phyloP scores from a whole-genome alignment of 257 asterid species.

The Scutellaria barbata region DNA sequence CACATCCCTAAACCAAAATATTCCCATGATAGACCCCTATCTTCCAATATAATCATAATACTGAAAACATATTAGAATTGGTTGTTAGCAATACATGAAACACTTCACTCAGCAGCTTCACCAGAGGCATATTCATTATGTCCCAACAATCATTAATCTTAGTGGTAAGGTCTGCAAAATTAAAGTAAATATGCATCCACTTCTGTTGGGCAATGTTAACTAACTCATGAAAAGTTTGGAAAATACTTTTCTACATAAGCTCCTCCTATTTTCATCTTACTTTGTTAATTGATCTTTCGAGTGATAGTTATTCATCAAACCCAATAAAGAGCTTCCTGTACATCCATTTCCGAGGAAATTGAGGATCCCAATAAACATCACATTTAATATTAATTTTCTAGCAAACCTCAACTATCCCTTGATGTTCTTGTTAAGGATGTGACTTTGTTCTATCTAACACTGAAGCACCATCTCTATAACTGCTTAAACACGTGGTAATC shows the following conservation, averaged over 20 bases:
- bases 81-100: too few species aligned
- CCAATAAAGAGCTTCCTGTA: neutral
- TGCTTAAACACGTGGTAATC: constrained; percentile 17
- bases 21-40: too few species aligned
- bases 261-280: neutral
- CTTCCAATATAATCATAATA: too few species aligned
- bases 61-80: too few species aligned
- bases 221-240: constrained; percentile 7
- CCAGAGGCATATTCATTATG: too few species aligned
- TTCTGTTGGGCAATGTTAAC: neutral
- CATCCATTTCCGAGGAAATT: neutral
- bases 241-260: neutral
- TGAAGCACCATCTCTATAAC: constrained; percentile 18
- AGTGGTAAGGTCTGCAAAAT: too few species aligned
- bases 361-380: neutral
- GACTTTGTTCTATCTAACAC: neutral
- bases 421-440: neutral
- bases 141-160: too few species aligned
- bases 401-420: neutral
- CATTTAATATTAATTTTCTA: neutral
- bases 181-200: too few species aligned
- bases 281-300: neutral
- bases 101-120: too few species aligned
- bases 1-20: too few species aligned
- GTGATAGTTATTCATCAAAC: too few species aligned